Conservation (phyloP, 192 early-diverging fungal genomes). For the Entrophospora sp. region DNA sequence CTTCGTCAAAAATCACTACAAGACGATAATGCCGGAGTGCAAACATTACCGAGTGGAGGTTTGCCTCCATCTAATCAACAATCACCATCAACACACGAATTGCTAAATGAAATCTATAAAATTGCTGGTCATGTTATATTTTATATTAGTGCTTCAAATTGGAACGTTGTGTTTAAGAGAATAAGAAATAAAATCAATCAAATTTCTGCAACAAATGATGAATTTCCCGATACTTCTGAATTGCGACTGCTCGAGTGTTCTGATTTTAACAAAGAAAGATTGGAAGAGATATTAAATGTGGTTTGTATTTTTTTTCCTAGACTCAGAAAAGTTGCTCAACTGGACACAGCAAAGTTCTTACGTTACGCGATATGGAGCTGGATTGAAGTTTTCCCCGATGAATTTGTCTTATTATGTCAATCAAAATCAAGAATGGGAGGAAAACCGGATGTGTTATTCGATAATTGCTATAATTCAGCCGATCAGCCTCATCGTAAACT, state of each 20-base stretch:
- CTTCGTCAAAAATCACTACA: constrained; percentile 43
- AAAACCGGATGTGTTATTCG: constrained; percentile 64
- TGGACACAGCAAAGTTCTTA: constrained; percentile 60
- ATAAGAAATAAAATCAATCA: constrained; percentile 57
- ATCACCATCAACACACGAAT: constrained; percentile 27
- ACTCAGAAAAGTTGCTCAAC: constrained; percentile 60
- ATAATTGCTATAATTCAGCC: constrained; percentile 55
- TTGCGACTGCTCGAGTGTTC: constrained; percentile 79
- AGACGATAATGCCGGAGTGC: constrained; percentile 31
- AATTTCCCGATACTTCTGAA: constrained; percentile 65
- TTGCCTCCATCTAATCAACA: constrained; percentile 14
- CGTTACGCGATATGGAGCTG: constrained; percentile 84
- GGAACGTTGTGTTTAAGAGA: constrained; percentile 66
- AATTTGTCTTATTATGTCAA: constrained; percentile 71
- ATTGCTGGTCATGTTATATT: constrained; percentile 73
- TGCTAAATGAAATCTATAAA: constrained; percentile 66
- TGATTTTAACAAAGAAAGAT: constrained; percentile 60
- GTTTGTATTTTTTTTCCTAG: constrained; percentile 36
- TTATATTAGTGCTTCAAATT: constrained; percentile 85
- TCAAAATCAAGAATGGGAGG: constrained; percentile 48
- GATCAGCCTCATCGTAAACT: constrained; percentile 57
- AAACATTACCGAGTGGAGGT: constrained; percentile 27
- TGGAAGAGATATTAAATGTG: constrained; percentile 54
- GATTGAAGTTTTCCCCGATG: constrained; percentile 74
- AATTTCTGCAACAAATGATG: constrained; percentile 52